Evolutionary conservation across 2,329 filamentous ascomycete species (phyloP).

Genomic region (Xenosphaeropsis pyriputrescens): DNA sequence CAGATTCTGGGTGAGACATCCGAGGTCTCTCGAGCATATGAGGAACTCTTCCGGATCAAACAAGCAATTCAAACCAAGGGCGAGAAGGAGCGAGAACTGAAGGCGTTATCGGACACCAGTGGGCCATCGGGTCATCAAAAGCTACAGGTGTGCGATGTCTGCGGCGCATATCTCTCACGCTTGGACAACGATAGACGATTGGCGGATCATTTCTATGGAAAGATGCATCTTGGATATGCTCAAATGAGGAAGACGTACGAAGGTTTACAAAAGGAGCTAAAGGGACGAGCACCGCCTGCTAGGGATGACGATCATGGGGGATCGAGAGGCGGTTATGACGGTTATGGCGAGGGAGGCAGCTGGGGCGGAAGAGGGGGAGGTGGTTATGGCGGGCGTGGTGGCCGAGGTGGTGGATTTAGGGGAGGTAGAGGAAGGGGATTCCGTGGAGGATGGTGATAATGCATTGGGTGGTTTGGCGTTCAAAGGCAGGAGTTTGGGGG

Average conservation of each 20-base stretch:
- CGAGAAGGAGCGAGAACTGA: conserved; percentile 76
- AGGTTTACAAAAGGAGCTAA: conserved; percentile 73
- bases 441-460: conserved; percentile 5
- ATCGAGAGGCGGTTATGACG: conserved; percentile 32
- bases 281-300: conserved; percentile 48
- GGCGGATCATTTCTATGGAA: conserved; percentile 97
- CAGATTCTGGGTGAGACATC: conserved; percentile 71
- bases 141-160: conserved; percentile 95
- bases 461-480: too few relatives aligned
- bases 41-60: conserved; percentile 77
- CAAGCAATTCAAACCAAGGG: conserved; percentile 69
- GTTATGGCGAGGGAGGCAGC: conserved; percentile 31
- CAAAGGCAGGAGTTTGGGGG: too few relatives aligned
- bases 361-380: conserved; percentile 17
- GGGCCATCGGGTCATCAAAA: conserved; percentile 95
- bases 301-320: conserved; percentile 34
- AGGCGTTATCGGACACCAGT: conserved; percentile 78
- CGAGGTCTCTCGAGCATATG: conserved; percentile 67
- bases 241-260: conserved; percentile 95
- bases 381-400: conserved; percentile 21
- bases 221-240: conserved; percentile 97
- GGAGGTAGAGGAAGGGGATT: conserved; percentile 10
- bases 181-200: conserved; percentile 88
- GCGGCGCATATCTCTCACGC: conserved; percentile 82
- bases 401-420: conserved; percentile 10